Conservation (phyloP, 2,329 filamentous ascomycete genomes). For the Aspergillus sp. region DNA sequence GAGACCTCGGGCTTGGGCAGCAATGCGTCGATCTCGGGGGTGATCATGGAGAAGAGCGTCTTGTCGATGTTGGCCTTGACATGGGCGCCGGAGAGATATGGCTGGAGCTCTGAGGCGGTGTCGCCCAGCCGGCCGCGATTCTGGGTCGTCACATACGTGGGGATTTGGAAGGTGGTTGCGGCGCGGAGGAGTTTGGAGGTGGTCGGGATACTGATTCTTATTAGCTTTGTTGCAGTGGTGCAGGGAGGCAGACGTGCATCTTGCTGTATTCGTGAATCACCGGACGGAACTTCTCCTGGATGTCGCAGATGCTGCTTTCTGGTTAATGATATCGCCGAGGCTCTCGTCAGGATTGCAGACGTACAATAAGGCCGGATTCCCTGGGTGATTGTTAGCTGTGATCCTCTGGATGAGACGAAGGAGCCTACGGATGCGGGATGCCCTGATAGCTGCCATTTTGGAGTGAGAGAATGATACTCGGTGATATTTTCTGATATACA, state of each 20-base stretch:
- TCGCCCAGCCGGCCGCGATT: constrained; percentile 74
- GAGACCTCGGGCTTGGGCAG: constrained; percentile 29
- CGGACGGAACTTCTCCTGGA: constrained; percentile 87
- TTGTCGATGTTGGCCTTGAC: constrained; percentile 70
- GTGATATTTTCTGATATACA: no score
- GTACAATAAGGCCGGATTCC: constrained; percentile 49
- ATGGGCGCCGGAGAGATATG: constrained; percentile 46
- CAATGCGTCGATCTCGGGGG: constrained; percentile 60
- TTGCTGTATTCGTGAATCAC: constrained; percentile 84
- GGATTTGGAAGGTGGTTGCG: constrained; percentile 56
- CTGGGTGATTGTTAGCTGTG: constrained; percentile 25
- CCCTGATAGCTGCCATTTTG: constrained; percentile 20
- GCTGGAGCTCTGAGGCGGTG: constrained; percentile 71
- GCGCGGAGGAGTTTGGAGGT: constrained; percentile 68
- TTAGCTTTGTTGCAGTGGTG: not conserved
- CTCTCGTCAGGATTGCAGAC: constrained; percentile 5
- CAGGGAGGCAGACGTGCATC: constrained; percentile 54
- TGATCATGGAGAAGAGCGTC: constrained; percentile 84
- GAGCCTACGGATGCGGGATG: constrained; percentile 28
- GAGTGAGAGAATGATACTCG: not conserved
- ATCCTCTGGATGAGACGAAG: not conserved
- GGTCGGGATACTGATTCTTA: constrained; percentile 57
- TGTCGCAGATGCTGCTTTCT: constrained; percentile 74
- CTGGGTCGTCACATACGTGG: constrained; percentile 84
- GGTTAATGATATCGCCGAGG: constrained; percentile 2